Percentiles rank a stretch among this genome's conserved stretches.
These are phyloP conservation scores for Salix purpurea DNA, from an alignment of 345 rosid species.

Conservation along the genomic window DNA sequence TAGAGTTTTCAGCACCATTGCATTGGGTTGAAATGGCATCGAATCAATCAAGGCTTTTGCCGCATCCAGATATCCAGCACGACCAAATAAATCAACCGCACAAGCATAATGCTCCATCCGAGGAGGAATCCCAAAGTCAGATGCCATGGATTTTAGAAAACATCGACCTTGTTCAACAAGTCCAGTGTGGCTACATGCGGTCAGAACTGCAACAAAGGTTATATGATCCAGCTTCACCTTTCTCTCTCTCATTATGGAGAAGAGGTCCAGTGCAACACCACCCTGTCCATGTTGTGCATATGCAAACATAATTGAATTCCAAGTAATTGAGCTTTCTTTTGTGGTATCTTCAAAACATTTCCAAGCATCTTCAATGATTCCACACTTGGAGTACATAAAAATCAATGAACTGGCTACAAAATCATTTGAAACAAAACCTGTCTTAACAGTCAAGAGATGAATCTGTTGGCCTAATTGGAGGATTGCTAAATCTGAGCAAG, in stretches of 20 bases:
- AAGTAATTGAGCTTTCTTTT: slow-evolving; percentile 49
- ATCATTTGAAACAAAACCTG: slow-evolving; percentile 50
- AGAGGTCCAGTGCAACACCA: slow-evolving; percentile 50
- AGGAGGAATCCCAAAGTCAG: slow-evolving; percentile 51
- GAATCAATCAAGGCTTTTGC: slow-evolving; percentile 55
- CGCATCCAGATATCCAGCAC: slow-evolving; percentile 50
- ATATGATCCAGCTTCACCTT: slow-evolving; percentile 60
- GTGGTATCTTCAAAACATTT: slow-evolving; percentile 51
- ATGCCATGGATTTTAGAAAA: slow-evolving; percentile 53
- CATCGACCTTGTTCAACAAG: slow-evolving; percentile 52
- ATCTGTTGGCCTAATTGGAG: slow-evolving; percentile 66
- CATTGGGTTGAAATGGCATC: slow-evolving; percentile 62
- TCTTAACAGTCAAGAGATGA: slow-evolving; percentile 50
- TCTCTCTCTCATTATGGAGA: slow-evolving; percentile 47
- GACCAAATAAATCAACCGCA: slow-evolving; percentile 67
- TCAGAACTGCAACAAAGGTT: slow-evolving; percentile 64
- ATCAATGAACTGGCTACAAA: slow-evolving; percentile 74
- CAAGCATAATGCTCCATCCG: slow-evolving; percentile 78
- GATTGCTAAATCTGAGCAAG: slow-evolving; percentile 72
- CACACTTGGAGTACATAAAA: slow-evolving; percentile 78
- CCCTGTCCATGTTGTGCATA: slow-evolving; percentile 77
- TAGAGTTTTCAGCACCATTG: slow-evolving; percentile 70
- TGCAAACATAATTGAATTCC: slow-evolving; percentile 72
- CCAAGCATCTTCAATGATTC: slow-evolving; percentile 52
- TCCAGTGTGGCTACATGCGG: slow-evolving; percentile 78